Percentiles rank a stretch among this genome's conserved stretches.
Conservation (phyloP, 2,329 filamentous ascomycete species). For the Metarhizium anisopliae region DNA sequence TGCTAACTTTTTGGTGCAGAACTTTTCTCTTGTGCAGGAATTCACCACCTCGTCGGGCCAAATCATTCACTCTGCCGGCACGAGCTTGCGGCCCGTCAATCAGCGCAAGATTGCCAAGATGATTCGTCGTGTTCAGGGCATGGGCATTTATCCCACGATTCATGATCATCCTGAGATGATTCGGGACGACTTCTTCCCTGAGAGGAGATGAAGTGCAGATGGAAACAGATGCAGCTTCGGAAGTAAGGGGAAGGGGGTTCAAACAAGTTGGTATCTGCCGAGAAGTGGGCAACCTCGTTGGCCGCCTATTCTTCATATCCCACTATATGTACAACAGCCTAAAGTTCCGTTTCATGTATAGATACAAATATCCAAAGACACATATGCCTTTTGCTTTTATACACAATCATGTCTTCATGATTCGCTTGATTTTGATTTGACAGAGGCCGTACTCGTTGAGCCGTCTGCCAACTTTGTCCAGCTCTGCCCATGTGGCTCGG, state of each 20-base stretch:
- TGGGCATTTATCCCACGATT: conserved; percentile 86
- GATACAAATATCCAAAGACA: conserved; percentile 13
- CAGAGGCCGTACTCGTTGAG: conserved; percentile 34
- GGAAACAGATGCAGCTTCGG: background rate
- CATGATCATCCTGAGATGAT: conserved; percentile 82
- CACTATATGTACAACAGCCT: conserved; percentile 26
- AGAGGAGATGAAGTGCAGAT: conserved; percentile 4
- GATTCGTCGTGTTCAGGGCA: conserved; percentile 75
- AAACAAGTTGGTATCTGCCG: background rate
- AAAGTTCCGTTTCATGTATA: conserved; percentile 22
- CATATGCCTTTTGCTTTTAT: conserved; percentile 20
- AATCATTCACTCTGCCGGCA: conserved; percentile 68
- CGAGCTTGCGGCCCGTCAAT: conserved; percentile 77
- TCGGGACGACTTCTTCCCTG: conserved; percentile 27
- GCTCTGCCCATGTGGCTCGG: conserved; percentile 57
- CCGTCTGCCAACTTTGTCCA: conserved; percentile 46
- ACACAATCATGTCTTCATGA: conserved; percentile 35
- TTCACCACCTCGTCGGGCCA: conserved; percentile 78
- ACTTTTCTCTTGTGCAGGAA: conserved; percentile 85
- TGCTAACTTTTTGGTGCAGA: conserved; percentile 41
- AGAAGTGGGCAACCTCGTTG: background rate
- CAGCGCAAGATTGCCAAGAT: conserved; percentile 92
- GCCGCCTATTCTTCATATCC: background rate
- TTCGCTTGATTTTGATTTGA: conserved; percentile 40
- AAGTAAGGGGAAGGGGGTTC: background rate